Conservation (phyloP, 768 basidiomycete genomes). For the Gloeophyllum trabeum region DNA sequence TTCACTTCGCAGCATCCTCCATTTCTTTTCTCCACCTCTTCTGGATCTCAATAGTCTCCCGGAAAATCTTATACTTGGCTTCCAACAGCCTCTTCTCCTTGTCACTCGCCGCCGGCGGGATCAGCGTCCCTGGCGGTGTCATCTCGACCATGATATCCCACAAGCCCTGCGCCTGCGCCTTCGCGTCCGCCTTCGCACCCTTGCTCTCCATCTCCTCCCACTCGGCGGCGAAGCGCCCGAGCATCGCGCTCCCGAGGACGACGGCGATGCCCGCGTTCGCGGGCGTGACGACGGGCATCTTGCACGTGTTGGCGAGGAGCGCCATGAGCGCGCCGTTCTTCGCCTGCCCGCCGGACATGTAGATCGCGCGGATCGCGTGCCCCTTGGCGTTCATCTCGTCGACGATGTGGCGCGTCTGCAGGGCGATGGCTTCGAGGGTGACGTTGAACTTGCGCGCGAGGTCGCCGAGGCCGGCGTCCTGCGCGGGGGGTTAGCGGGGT, state of each 20-base stretch:
- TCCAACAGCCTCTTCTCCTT: conserved; percentile 70
- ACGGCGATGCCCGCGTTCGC: conserved; percentile 69
- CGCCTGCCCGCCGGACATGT: conserved; percentile 90
- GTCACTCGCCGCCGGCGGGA: conserved; percentile 48
- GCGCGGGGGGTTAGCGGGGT: neutral
- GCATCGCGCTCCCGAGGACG: conserved; percentile 88
- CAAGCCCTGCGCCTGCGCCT: conserved; percentile 49
- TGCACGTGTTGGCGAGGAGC: conserved; percentile 79
- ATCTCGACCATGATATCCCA: conserved; percentile 98
- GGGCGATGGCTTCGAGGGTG: conserved; percentile 85
- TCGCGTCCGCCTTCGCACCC: conserved; percentile 21
- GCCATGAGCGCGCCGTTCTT: conserved; percentile 85
- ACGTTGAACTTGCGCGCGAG: conserved; percentile 87
- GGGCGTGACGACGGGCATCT: conserved; percentile 76
- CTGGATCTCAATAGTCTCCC: conserved; percentile 83
- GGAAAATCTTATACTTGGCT: conserved; percentile 91
- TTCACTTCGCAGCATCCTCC: conserved; percentile 35
- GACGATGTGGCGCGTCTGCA: conserved; percentile 91
- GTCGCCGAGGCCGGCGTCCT: conserved; percentile 68
- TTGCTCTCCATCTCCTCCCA: conserved; percentile 17
- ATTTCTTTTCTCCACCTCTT: conserved; percentile 77
- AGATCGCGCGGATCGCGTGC: conserved; percentile 73
- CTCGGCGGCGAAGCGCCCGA: conserved; percentile 79
- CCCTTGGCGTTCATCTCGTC: conserved; percentile 84
- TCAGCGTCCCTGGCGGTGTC: conserved; percentile 73